Percentiles rank a stretch among this genome's conserved stretches.
Evolutionary conservation across 2,329 filamentous ascomycete genomes (phyloP).

Genomic region (Aspergillus phoenicis): DNA sequence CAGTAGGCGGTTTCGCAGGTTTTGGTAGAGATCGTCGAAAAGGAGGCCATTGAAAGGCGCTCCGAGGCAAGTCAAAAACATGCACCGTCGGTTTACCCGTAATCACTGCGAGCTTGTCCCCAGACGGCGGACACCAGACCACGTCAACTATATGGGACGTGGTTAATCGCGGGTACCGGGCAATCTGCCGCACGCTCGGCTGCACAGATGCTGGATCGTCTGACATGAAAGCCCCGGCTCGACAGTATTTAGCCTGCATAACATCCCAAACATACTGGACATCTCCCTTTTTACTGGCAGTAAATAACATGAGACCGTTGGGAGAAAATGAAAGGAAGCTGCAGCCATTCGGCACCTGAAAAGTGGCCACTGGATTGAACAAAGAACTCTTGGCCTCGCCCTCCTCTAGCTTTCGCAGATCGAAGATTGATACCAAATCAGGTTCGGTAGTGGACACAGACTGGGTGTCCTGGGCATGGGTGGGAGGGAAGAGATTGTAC

Average conservation of each 20-base stretch:
- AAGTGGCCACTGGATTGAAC: slow-evolving; percentile 46
- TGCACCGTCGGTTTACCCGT: slow-evolving; percentile 96
- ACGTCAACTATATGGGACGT: slow-evolving; percentile 89
- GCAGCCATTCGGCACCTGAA: slow-evolving; percentile 52
- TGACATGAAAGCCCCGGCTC: slow-evolving; percentile 40
- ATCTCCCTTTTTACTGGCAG: slow-evolving; percentile 52
- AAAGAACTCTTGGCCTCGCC: slow-evolving; percentile 37
- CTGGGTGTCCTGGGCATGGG: slow-evolving; percentile 48
- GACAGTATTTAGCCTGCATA: slow-evolving; percentile 50
- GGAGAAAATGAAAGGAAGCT: slow-evolving; percentile 54
- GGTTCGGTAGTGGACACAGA: slow-evolving; percentile 40
- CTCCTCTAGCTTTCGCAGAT: slow-evolving; percentile 48
- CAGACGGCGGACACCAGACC: slow-evolving; percentile 78
- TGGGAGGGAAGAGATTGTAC: slow-evolving; percentile 48
- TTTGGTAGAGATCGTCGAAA: slow-evolving; percentile 53
- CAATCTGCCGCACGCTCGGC: slow-evolving; percentile 72
- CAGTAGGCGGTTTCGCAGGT: slow-evolving; percentile 36
- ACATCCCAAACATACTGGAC: slow-evolving; percentile 55
- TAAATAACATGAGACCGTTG: slow-evolving; percentile 50
- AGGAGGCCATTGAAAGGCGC: slow-evolving; percentile 85
- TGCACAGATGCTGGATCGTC: slow-evolving; percentile 36
- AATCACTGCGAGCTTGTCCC: slow-evolving; percentile 82
- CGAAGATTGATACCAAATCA: slow-evolving; percentile 50
- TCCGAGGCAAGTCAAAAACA: slow-evolving; percentile 80
- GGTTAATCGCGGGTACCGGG: slow-evolving; percentile 87